phyloP scores from a whole-genome alignment of 1,139 yeast genomes.

The Protomyces inundatus region DNA sequence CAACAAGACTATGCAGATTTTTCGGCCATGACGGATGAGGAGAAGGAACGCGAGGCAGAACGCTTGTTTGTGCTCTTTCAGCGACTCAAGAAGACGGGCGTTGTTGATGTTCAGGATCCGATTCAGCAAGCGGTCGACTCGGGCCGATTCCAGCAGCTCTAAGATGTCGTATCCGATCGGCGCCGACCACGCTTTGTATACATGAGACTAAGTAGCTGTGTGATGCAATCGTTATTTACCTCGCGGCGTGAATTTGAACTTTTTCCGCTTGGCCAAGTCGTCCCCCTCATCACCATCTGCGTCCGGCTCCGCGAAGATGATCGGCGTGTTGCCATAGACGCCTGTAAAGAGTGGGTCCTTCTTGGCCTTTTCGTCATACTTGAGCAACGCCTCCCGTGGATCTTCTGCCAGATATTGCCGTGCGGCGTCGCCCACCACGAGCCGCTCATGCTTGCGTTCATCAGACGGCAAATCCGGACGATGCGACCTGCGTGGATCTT shows the following conservation, averaged over 20 bases:
- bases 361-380: constrained; percentile 39
- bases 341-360: constrained; percentile 34
- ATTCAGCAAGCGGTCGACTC: constrained; percentile 35
- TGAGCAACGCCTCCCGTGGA: constrained; percentile 41
- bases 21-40: constrained; percentile 46
- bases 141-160: constrained; percentile 32
- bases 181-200: no score
- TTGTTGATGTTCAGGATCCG: constrained; percentile 46
- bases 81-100: constrained; percentile 43
- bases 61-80: constrained; percentile 49
- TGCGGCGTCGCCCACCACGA: constrained; percentile 31
- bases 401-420: constrained; percentile 37
- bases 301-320: constrained; percentile 4
- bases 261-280: constrained; percentile 1
- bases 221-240: background rate
- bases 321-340: constrained; percentile 27
- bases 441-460: constrained; percentile 31
- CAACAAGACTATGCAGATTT: constrained; percentile 30
- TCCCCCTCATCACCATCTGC: background rate
- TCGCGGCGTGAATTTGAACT: constrained; percentile 16
- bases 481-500: constrained; percentile 26
- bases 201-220: no score
- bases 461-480: constrained; percentile 26
- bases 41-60: constrained; percentile 53
- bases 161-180: background rate